Percentiles rank a stretch among this genome's conserved stretches.
These are phyloP conservation scores for Aspergillus quadricinctus DNA, from an alignment of 2,329 filamentous ascomycete species.

Conservation along the genomic window DNA sequence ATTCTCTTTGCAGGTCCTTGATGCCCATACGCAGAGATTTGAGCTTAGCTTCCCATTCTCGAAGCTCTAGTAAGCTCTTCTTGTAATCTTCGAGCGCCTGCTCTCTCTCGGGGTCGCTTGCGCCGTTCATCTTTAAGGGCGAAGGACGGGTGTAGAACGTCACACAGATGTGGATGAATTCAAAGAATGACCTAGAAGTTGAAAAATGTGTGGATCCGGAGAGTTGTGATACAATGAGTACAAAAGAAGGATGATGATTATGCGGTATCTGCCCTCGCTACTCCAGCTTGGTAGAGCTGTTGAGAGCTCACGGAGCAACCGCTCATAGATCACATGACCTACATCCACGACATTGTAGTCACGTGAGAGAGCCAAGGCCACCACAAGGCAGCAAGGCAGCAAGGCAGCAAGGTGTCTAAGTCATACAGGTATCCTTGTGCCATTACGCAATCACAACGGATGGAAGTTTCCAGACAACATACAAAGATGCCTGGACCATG, in stretches of 20 bases:
- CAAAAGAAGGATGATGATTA: constrained; percentile 12
- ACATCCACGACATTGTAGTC: constrained; percentile 14
- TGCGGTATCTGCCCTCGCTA: constrained; percentile 15
- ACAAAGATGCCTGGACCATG: too few relatives aligned
- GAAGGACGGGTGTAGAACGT: constrained; percentile 6
- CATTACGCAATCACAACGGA: constrained; percentile 17
- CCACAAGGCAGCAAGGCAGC: neutral
- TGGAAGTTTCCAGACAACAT: constrained; percentile 11
- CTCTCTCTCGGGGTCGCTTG: constrained; percentile 52
- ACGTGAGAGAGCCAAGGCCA: neutral
- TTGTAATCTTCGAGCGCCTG: constrained; percentile 75
- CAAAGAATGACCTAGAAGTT: neutral
- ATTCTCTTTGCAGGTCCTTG: constrained; percentile 91
- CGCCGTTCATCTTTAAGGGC: constrained; percentile 33
- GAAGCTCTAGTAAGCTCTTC: constrained; percentile 80
- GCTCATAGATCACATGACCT: constrained; percentile 1
- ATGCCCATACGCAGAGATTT: constrained; percentile 92
- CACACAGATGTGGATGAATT: neutral
- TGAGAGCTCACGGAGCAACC: constrained; percentile 18
- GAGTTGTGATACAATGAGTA: neutral
- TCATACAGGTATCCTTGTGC: constrained; percentile 13
- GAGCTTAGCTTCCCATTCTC: constrained; percentile 98
- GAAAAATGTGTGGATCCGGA: neutral
- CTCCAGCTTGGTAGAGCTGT: constrained; percentile 27
- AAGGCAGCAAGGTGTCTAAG: constrained; percentile 16